Conservation (phyloP, 768 basidiomycete genomes). For the Mycena olivaceomarginata region DNA sequence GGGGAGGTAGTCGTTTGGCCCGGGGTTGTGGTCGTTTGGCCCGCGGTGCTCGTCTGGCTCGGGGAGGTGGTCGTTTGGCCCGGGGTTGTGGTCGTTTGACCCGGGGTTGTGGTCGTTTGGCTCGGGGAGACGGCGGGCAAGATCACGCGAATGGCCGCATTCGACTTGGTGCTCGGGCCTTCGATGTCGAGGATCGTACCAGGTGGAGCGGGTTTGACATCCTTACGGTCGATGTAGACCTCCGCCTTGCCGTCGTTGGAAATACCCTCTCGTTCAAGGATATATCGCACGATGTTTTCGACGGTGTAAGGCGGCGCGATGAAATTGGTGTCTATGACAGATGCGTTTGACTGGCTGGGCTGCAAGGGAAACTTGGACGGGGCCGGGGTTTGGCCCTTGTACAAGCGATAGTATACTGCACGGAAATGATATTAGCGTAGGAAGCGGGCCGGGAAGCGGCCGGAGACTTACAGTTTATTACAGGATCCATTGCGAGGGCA, state of each 20-base stretch:
- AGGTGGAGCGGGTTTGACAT: constrained; percentile 16
- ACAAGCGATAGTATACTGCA: constrained; percentile 31
- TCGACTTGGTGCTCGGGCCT: constrained; percentile 27
- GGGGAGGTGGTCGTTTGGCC: too few relatives aligned
- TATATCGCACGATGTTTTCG: constrained; percentile 23
- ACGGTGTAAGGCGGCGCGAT: constrained; percentile 29
- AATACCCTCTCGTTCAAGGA: constrained; percentile 24
- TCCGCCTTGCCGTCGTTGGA: constrained; percentile 22
- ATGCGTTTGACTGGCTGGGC: constrained; percentile 18
- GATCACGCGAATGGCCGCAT: constrained; percentile 28
- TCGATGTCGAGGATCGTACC: constrained; percentile 25
- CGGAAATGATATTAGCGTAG: constrained; percentile 10
- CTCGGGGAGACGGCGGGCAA: constrained; percentile 23
- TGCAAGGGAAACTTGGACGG: constrained; percentile 26
- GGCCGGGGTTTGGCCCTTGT: constrained; percentile 17
- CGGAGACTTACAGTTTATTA: constrained; percentile 17
- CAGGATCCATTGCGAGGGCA: constrained; percentile 29
- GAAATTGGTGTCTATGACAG: constrained; percentile 24
- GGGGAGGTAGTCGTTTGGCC: too few relatives aligned
- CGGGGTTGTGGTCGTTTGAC: too few relatives aligned
- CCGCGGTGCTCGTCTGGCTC: too few relatives aligned
- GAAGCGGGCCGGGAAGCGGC: constrained; percentile 7
- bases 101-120: neutral
- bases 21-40: too few relatives aligned
- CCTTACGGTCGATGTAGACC: constrained; percentile 28